Evolutionary conservation across 495 filamentous ascomycete genomes (phyloP).

Genomic region (Pyrenula massariospora): DNA sequence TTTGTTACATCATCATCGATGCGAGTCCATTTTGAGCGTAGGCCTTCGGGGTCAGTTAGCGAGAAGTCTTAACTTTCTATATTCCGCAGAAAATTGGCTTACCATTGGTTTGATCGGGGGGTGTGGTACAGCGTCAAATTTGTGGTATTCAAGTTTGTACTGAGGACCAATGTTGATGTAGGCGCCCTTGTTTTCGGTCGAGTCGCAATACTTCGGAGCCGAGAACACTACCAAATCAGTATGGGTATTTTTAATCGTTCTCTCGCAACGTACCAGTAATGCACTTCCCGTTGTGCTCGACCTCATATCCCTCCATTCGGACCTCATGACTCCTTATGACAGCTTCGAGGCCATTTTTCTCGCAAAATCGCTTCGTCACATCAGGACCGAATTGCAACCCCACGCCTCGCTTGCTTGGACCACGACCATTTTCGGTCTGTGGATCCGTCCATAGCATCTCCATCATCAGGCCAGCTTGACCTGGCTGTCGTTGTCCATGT

Average conservation of each 20-base stretch:
- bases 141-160: conserved; percentile 77
- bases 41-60: conserved; percentile 39
- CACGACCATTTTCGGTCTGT: conserved; percentile 70
- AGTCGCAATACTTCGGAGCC: conserved; percentile 93
- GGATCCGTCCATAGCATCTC: conserved; percentile 99
- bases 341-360: conserved; percentile 85
- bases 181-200: conserved; percentile 93
- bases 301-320: conserved; percentile 93
- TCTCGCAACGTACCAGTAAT: conserved; percentile 59
- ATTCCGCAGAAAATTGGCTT: conserved; percentile 16
- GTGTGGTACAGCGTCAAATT: conserved; percentile 95
- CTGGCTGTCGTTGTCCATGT: conserved; percentile 90
- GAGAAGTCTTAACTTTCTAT: neutral
- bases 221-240: conserved; percentile 61
- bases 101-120: conserved; percentile 93
- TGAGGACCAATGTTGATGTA: conserved; percentile 96
- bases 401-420: conserved; percentile 92
- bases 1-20: conserved; percentile 46
- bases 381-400: conserved; percentile 95
- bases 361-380: conserved; percentile 93
- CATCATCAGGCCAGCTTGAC: conserved; percentile 96
- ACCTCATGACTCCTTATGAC: conserved; percentile 97
- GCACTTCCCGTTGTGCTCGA: conserved; percentile 91
- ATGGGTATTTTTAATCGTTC: neutral
- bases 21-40: conserved; percentile 74